A percentile compares a stretch with the other conserved stretches of the same genome.
Evolutionary conservation across 345 rosid species (phyloP).

Genomic region (Moricandia moricandioides): DNA sequence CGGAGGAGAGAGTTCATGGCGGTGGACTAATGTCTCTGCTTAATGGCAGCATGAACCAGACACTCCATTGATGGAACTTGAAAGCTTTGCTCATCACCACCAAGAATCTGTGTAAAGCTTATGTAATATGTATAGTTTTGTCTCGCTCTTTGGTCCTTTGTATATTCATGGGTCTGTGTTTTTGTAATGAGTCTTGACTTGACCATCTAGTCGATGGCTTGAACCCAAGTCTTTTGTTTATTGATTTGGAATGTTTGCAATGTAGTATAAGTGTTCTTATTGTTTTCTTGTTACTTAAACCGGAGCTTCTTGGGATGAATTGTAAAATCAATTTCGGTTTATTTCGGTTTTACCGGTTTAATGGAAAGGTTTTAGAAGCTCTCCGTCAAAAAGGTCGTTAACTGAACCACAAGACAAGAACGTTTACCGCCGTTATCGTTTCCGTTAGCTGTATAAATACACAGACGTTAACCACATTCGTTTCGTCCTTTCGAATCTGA

Average conservation of each 20-base stretch:
- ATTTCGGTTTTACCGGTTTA: constrained; percentile 13
- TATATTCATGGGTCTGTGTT: constrained; percentile 25
- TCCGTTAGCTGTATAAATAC: constrained; percentile 7
- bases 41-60: constrained; percentile 63
- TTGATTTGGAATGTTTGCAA: constrained; percentile 15
- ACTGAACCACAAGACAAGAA: constrained; percentile 5
- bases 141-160: constrained; percentile 10
- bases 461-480: background rate
- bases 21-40: constrained; percentile 88
- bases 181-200: constrained; percentile 24
- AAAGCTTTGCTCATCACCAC: constrained; percentile 29
- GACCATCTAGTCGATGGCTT: constrained; percentile 24
- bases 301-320: background rate
- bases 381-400: no score
- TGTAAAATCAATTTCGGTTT: background rate
- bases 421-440: constrained; percentile 3
- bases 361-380: background rate
- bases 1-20: constrained; percentile 98
- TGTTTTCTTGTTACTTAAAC: background rate
- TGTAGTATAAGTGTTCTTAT: background rate
- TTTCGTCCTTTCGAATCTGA: constrained; percentile 5
- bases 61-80: constrained; percentile 55
- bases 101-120: constrained; percentile 23
- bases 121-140: constrained; percentile 32
- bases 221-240: constrained; percentile 23